Evolutionary conservation across 768 basidiomycete genomes (phyloP), one percentile per base, ranked within the genome.

Genomic region (Calvatia gigantea): DNA sequence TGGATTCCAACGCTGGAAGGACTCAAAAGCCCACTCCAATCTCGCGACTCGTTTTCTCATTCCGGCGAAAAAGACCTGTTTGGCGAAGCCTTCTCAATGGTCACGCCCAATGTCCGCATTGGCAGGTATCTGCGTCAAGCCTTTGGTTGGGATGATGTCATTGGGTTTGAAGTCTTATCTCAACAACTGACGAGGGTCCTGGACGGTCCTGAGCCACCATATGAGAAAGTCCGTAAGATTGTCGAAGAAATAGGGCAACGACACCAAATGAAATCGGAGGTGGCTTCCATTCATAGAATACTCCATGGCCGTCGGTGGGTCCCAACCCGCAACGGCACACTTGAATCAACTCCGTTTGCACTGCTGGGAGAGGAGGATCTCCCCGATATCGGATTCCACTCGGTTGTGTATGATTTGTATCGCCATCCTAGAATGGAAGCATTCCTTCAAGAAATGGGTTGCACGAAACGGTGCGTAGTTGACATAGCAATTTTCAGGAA

Each of bases 1-100:
- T 79, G 78, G 76, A 57, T 80, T 2, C 78, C 77, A 0, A 77
- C 76, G 0, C 57, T 47, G 15, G 49, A 57, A 28, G 75, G 74
- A 6, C 60, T 79, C 17, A 54, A 64, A 12, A 56, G 58, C 3
- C 63, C 70, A 15, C 55, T 46, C 1, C 54, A 65, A 8, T 75
- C 74, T 59, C 64, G 66, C 9, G 70, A 72, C 33, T 29, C 23
- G 21, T 55, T 12, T 2, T 46, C 63, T 15, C 65, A 46, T 11
- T 59, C 58, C 46, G 61, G 51, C 4, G 52, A 58, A 7, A 55
- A 35, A 17, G 58, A 62, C 38, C 66, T 80, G 2, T 79, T 75
- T 49, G 74, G 79, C 51, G 58, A 67, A 27, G 76, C 78, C 0
- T 60, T 79, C 32, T 58, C 67, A 1, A 59, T 69, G 0, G 61